phyloP scores from a whole-genome alignment of 257 asterid species.

The Ehretia macrophylla region DNA sequence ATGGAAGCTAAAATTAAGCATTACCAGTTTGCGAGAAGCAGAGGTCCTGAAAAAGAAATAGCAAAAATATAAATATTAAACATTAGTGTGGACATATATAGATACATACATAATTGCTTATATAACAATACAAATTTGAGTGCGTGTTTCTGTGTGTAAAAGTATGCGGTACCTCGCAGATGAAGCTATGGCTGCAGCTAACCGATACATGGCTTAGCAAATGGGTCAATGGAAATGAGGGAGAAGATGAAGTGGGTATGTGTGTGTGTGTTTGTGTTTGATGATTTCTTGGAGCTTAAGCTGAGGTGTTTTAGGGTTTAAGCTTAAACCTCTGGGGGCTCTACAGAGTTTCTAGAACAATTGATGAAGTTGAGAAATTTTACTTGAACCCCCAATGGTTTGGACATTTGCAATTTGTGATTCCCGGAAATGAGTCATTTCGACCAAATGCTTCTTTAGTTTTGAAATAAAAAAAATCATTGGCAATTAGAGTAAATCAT shows the following conservation, averaged over 20 bases:
- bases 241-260: background rate
- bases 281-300: background rate
- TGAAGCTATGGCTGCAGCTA: constrained; percentile 57
- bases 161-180: constrained; percentile 75
- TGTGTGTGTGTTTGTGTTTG: no score
- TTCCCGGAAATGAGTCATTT: no score
- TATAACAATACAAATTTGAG: background rate
- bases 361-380: background rate
- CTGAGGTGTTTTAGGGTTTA: constrained; percentile 33
- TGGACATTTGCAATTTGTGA: background rate
- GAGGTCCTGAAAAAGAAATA: constrained; percentile 49
- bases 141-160: no score
- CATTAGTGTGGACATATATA: background rate
- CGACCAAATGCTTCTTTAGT: no score
- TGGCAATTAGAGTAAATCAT: background rate
- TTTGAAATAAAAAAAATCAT: no score
- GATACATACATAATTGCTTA: background rate
- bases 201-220: constrained; percentile 44
- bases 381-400: background rate
- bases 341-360: background rate
- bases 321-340: constrained; percentile 20
- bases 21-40: constrained; percentile 54
- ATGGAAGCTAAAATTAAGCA: background rate
- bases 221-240: background rate
- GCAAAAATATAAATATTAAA: background rate